Conservation (phyloP, 176 grass and related monocot genomes). For the Oryza officinalis region DNA sequence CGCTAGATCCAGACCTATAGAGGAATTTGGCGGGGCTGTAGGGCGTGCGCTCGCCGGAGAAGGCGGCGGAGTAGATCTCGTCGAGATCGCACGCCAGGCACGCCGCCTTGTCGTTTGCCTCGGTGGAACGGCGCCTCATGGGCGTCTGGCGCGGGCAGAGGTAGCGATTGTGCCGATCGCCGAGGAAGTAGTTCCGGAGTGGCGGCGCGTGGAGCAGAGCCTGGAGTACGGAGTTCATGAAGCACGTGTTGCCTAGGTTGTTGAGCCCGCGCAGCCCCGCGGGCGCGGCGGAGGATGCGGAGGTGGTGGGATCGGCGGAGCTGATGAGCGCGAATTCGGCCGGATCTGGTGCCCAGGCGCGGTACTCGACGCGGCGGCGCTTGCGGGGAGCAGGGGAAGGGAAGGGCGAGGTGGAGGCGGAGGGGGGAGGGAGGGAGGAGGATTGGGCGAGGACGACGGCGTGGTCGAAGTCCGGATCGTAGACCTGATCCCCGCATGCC, state of each 20-base stretch:
- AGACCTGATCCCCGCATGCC: constrained; percentile 87
- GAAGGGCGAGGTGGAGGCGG: not conserved
- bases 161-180: constrained; percentile 83
- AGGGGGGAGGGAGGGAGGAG: constrained; percentile 40
- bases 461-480: constrained; percentile 88
- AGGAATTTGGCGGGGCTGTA: constrained; percentile 93
- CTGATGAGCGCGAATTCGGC: constrained; percentile 63
- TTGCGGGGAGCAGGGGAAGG: constrained; percentile 29
- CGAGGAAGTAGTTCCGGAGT: constrained; percentile 87
- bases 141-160: constrained; percentile 65
- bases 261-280: constrained; percentile 78
- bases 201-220: constrained; percentile 85
- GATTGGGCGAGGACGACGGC: constrained; percentile 74
- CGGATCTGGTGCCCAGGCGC: constrained; percentile 78
- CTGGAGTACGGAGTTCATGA: constrained; percentile 98
- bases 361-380: constrained; percentile 71
- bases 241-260: constrained; percentile 96
- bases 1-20: constrained; percentile 69
- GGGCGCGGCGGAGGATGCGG: constrained; percentile 43
- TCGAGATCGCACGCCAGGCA: constrained; percentile 92
- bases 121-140: constrained; percentile 45
- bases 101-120: constrained; percentile 30
- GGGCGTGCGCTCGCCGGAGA: constrained; percentile 75
- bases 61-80: constrained; percentile 82
- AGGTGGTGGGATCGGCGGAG: constrained; percentile 51